Conservation (phyloP, 345 rosid species). For the Citrus inodora region DNA sequence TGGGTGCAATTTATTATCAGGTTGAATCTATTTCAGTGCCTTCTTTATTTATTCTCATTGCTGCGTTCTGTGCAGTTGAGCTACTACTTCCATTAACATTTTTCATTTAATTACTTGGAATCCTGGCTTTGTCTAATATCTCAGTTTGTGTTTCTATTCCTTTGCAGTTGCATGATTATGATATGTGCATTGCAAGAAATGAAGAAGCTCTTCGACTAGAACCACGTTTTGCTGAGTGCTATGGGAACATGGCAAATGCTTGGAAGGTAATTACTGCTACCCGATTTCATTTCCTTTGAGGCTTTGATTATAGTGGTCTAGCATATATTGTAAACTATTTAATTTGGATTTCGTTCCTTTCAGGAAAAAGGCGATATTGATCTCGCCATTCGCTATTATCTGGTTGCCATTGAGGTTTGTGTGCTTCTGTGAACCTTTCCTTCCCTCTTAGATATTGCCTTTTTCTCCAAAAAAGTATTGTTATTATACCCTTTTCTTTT, state of each 20-base stretch:
- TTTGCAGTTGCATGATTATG: slow-evolving; percentile 84
- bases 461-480: not conserved
- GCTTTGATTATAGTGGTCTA: not conserved
- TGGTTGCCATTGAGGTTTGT: slow-evolving; percentile 95
- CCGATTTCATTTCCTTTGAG: not conserved
- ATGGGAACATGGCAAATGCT: slow-evolving; percentile 99
- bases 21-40: slow-evolving; percentile 25
- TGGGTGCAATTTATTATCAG: slow-evolving; percentile 97
- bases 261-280: slow-evolving; percentile 64
- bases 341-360: not conserved
- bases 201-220: slow-evolving; percentile 94
- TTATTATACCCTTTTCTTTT: not conserved
- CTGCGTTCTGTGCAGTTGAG: not conserved
- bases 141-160: not conserved
- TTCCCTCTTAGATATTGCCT: not conserved
- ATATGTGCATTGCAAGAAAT: slow-evolving; percentile 90
- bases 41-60: not conserved
- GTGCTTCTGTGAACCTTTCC: not conserved
- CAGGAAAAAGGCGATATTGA: slow-evolving; percentile 98
- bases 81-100: not conserved
- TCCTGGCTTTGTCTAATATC: not conserved
- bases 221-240: slow-evolving; percentile 97
- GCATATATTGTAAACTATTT: not conserved
- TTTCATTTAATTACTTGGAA: not conserved
- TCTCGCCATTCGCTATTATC: slow-evolving; percentile 82